phyloP scores from a whole-genome alignment of 2,329 filamentous ascomycete species.

The Calonectria pseudoturangicola region DNA sequence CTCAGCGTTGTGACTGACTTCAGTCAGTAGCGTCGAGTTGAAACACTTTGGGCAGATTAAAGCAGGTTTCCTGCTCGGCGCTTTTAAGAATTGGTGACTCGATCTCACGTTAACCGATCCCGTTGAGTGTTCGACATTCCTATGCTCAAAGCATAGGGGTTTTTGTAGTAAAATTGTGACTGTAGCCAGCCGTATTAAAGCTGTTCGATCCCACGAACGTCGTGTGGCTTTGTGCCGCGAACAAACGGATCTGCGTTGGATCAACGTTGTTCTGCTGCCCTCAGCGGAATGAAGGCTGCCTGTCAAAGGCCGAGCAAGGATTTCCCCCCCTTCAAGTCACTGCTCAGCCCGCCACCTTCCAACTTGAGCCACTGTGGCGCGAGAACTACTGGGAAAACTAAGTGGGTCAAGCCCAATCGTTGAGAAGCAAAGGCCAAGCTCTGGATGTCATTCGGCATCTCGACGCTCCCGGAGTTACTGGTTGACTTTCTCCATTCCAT shows the following conservation, averaged over 20 bases:
- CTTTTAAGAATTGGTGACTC: slow-evolving; percentile 80
- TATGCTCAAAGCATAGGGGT: neutral
- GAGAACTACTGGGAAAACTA: slow-evolving; percentile 23
- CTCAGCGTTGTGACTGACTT: slow-evolving; percentile 65
- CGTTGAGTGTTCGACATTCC: slow-evolving; percentile 78
- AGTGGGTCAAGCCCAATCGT: slow-evolving; percentile 52
- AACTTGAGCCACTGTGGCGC: slow-evolving; percentile 28
- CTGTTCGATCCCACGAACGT: neutral
- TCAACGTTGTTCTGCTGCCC: neutral
- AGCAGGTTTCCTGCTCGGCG: slow-evolving; percentile 66
- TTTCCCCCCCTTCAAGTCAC: neutral
- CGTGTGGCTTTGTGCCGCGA: neutral
- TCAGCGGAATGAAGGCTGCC: neutral
- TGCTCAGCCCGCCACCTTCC: slow-evolving; percentile 16
- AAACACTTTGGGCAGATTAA: slow-evolving; percentile 75
- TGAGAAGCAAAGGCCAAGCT: slow-evolving; percentile 46
- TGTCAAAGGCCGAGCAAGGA: neutral
- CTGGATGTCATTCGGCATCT: slow-evolving; percentile 50
- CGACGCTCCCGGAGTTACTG: slow-evolving; percentile 41
- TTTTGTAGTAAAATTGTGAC: slow-evolving; percentile 15
- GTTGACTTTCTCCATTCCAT: slow-evolving; percentile 45
- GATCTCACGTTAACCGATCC: slow-evolving; percentile 74
- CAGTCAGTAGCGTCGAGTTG: slow-evolving; percentile 71
- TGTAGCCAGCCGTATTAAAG: neutral
- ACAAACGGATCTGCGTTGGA: neutral